Conservation (phyloP, 176 grass and related monocot species). For the Triticum turgidum region DNA sequence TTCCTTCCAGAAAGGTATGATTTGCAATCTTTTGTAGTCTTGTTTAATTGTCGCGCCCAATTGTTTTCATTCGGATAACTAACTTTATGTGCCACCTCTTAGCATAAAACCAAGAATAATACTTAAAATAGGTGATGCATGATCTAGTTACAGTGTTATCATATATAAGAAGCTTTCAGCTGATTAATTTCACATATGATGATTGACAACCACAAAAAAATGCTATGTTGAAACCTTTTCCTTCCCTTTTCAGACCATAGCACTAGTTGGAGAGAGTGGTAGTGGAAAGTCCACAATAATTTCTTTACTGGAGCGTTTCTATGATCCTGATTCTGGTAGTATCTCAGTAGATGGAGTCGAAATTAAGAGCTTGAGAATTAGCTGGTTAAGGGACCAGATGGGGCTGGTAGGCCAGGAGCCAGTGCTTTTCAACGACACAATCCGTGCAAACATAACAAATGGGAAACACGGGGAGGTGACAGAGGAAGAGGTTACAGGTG, state of each 20-base stretch:
- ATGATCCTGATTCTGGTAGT: slow-evolving; percentile 56
- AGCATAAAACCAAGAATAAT: not conserved
- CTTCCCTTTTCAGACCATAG: slow-evolving; percentile 51
- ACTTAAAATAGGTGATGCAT: not conserved
- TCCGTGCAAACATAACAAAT: slow-evolving; percentile 50
- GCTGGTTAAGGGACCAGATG: slow-evolving; percentile 61
- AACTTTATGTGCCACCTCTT: not conserved
- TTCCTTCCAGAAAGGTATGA: slow-evolving; percentile 62
- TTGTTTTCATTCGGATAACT: not conserved
- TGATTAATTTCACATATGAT: slow-evolving; percentile 12
- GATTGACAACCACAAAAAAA: not conserved
- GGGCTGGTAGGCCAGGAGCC: slow-evolving; percentile 63
- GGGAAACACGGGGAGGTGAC: slow-evolving; percentile 42
- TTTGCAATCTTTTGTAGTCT: not conserved
- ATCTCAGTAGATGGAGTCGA: slow-evolving; percentile 57
- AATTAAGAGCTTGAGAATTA: slow-evolving; percentile 39
- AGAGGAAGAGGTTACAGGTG: slow-evolving; percentile 48
- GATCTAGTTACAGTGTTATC: not conserved
- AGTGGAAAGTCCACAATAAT: slow-evolving; percentile 79
- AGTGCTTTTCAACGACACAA: slow-evolving; percentile 64
- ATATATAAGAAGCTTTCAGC: not conserved
- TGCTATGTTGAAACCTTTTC: slow-evolving; percentile 6
- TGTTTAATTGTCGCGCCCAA: not conserved
- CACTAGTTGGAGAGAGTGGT: slow-evolving; percentile 79
- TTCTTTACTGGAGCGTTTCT: slow-evolving; percentile 67